These are phyloP conservation scores for Pyrenophora seminiperda DNA, from an alignment of 2,329 filamentous ascomycete species.

Conservation along the genomic window DNA sequence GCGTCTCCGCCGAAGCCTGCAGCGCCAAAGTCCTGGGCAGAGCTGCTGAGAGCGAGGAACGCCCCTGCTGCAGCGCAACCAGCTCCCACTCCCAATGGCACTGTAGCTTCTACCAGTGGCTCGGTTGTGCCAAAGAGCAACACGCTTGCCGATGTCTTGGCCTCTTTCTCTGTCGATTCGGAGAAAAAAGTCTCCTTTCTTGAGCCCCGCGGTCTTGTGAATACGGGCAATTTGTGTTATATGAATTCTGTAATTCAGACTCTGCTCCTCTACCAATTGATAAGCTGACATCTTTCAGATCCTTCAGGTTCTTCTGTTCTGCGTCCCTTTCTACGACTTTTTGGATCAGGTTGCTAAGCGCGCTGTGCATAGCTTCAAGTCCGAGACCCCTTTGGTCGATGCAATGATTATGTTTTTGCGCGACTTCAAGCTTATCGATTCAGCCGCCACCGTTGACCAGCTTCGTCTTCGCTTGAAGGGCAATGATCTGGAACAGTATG, in stretches of 20 bases:
- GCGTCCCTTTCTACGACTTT: slow-evolving; percentile 92
- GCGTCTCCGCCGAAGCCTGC: slow-evolving; percentile 56
- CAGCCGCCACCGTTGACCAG: slow-evolving; percentile 74
- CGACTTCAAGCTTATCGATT: slow-evolving; percentile 85
- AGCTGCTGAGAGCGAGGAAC: slow-evolving; percentile 64
- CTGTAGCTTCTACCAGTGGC: slow-evolving; percentile 43
- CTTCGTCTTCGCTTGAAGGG: slow-evolving; percentile 75
- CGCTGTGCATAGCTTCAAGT: slow-evolving; percentile 90
- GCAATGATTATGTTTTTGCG: slow-evolving; percentile 97
- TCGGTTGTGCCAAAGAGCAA: slow-evolving; percentile 57
- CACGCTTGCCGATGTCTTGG: slow-evolving; percentile 77
- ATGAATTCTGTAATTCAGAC: slow-evolving; percentile 88
- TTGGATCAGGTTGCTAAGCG: slow-evolving; percentile 83
- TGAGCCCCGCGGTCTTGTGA: slow-evolving; percentile 90
- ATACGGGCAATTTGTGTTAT: slow-evolving; percentile 99
- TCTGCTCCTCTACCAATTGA: background rate
- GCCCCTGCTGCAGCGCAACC: slow-evolving; percentile 37
- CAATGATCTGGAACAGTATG: slow-evolving; percentile 85
- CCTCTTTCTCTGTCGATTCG: slow-evolving; percentile 70
- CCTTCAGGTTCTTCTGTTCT: slow-evolving; percentile 93
- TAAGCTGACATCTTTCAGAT: slow-evolving; percentile 63
- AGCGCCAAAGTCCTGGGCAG: slow-evolving; percentile 67
- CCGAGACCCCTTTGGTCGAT: slow-evolving; percentile 89
- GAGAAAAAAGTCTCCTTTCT: slow-evolving; percentile 76
- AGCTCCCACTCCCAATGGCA: slow-evolving; percentile 34